Conservation (phyloP, 192 early-diverging fungal species). For the Umbelopsis sp. region DNA sequence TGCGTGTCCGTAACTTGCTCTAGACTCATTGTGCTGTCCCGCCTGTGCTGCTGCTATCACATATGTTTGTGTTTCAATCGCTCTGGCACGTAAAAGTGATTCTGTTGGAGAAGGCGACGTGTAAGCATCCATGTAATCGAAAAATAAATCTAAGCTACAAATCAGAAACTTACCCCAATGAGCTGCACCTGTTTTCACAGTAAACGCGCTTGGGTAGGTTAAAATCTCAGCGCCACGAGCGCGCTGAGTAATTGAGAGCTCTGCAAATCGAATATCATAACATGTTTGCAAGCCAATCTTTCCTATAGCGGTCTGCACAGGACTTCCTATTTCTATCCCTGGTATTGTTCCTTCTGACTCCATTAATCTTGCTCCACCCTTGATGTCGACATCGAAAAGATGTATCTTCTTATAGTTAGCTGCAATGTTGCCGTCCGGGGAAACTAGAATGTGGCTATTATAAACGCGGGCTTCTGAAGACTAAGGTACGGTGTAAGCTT, state of each 20-base stretch:
- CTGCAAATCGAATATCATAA: constrained; percentile 85
- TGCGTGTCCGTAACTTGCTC: constrained; percentile 76
- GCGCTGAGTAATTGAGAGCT: constrained; percentile 59
- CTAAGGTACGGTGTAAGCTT: no score
- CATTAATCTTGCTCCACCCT: constrained; percentile 46
- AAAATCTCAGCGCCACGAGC: constrained; percentile 68
- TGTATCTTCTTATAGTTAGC: constrained; percentile 76
- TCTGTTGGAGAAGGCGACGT: constrained; percentile 36
- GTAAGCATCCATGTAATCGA: no score
- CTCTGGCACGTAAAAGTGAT: constrained; percentile 73
- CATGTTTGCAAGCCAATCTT: constrained; percentile 66
- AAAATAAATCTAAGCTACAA: no score
- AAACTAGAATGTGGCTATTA: constrained; percentile 74
- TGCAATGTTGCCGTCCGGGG: constrained; percentile 56
- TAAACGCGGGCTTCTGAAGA: constrained; percentile 38
- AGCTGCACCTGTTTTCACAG: constrained; percentile 75
- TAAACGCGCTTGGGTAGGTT: constrained; percentile 83
- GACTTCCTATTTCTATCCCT: constrained; percentile 40
- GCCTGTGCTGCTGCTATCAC: constrained; percentile 82
- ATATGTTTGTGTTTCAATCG: constrained; percentile 84
- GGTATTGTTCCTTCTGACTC: constrained; percentile 47
- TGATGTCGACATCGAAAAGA: constrained; percentile 75
- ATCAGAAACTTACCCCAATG: constrained; percentile 65
- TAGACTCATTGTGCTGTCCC: constrained; percentile 71
- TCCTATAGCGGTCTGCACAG: constrained; percentile 55